A percentile compares a stretch with the other conserved stretches of the same genome.
Conservation (phyloP, 2,329 filamentous ascomycete species). For the Fusarium sp. region DNA sequence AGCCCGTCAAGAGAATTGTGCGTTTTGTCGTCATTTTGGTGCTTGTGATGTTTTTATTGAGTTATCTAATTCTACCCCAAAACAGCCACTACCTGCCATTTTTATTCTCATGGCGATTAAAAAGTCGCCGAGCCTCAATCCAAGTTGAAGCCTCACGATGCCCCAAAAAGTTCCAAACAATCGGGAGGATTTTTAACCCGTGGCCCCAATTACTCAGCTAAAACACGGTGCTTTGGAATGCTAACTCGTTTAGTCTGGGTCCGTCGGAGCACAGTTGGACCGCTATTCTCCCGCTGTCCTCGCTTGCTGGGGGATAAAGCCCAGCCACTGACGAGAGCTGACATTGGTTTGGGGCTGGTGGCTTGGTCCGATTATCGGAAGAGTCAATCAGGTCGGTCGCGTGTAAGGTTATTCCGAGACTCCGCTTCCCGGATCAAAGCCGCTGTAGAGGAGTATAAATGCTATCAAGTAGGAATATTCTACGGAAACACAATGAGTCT, state of each 20-base stretch:
- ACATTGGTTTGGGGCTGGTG: not conserved
- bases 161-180: not conserved
- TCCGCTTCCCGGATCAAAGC: not conserved
- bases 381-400: too few relatives aligned
- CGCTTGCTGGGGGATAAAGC: not conserved
- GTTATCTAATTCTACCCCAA: not conserved
- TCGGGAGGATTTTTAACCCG: not conserved
- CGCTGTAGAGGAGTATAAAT: not conserved
- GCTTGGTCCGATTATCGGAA: not conserved
- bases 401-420: not conserved
- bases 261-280: not conserved
- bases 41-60: not conserved
- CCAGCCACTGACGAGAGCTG: not conserved
- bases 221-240: not conserved
- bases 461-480: not conserved
- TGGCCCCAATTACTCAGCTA: not conserved
- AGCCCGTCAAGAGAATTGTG: constrained; percentile 51
- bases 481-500: not conserved
- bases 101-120: not conserved
- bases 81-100: not conserved
- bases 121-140: not conserved
- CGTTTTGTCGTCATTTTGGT: constrained; percentile 2
- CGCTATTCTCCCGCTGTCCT: not conserved
- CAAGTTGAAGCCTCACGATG: not conserved
- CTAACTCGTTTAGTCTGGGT: not conserved